These are phyloP conservation scores for Hymenoscyphus albidus DNA, from an alignment of 2,329 filamentous ascomycete species.

Conservation along the genomic window DNA sequence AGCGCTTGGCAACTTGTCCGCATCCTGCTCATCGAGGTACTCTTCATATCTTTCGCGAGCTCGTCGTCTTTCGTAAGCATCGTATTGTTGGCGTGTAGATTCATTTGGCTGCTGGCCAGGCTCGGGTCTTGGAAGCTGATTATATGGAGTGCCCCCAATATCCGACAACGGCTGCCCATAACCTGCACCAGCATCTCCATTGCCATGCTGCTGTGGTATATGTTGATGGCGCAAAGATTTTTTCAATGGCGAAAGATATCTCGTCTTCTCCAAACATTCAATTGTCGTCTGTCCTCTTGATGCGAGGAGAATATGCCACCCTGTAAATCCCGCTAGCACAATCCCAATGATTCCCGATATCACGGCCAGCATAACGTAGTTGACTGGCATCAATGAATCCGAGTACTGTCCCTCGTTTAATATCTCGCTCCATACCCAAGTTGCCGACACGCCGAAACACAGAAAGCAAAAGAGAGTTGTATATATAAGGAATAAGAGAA, in stretches of 20 bases:
- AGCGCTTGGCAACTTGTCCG: slow-evolving; percentile 81
- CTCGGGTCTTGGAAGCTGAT: slow-evolving; percentile 4
- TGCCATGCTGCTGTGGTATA: slow-evolving; percentile 45
- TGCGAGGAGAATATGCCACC: slow-evolving; percentile 85
- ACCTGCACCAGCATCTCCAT: slow-evolving; percentile 45
- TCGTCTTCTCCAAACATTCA: slow-evolving; percentile 91
- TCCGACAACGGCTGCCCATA: slow-evolving; percentile 74
- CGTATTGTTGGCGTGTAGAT: slow-evolving; percentile 38
- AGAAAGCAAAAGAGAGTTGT: slow-evolving; percentile 81
- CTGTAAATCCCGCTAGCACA: slow-evolving; percentile 83
- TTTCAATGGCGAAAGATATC: slow-evolving; percentile 80
- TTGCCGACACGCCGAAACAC: slow-evolving; percentile 69
- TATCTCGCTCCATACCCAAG: slow-evolving; percentile 85
- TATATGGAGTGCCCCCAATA: slow-evolving; percentile 17
- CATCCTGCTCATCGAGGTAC: slow-evolving; percentile 89
- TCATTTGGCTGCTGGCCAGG: slow-evolving; percentile 20
- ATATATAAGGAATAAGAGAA: slow-evolving; percentile 88
- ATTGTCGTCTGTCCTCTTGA: slow-evolving; percentile 84
- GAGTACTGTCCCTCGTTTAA: slow-evolving; percentile 65
- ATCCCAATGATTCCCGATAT: slow-evolving; percentile 87
- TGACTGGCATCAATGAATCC: slow-evolving; percentile 78
- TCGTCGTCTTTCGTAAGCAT: slow-evolving; percentile 56
- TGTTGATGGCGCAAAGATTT: slow-evolving; percentile 65
- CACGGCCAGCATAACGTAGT: slow-evolving; percentile 84
- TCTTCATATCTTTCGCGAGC: slow-evolving; percentile 67